phyloP scores from a whole-genome alignment of 208 protist genomes.

The Crithidia fasciculata region DNA sequence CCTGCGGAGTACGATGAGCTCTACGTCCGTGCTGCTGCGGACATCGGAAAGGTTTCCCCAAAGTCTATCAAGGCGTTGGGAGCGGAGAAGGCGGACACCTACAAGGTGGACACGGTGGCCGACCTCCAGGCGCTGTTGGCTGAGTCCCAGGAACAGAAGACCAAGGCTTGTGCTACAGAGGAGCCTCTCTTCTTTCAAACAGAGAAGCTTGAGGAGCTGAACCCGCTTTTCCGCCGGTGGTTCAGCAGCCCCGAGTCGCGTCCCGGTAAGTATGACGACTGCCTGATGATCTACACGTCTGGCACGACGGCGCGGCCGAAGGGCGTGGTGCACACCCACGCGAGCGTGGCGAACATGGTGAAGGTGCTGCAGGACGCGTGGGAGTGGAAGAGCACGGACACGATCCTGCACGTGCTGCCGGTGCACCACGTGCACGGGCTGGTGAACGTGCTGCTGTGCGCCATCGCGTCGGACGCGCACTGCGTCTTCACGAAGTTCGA shows the following conservation, averaged over 20 bases:
- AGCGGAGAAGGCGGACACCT: constrained; percentile 29
- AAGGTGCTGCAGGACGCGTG: constrained; percentile 85
- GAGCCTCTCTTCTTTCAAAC: no score
- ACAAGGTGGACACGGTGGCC: constrained; percentile 61
- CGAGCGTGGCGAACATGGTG: constrained; percentile 87
- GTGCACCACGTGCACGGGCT: constrained; percentile 98
- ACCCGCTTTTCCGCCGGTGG: constrained; percentile 73
- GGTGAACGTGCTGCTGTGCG: constrained; percentile 92
- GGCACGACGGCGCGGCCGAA: constrained; percentile 95
- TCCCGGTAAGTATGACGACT: constrained; percentile 72
- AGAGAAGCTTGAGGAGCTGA: constrained; percentile 58
- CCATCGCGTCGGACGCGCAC: constrained; percentile 81
- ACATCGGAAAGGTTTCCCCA: constrained; percentile 21
- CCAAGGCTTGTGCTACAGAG: no score
- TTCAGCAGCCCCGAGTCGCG: constrained; percentile 32
- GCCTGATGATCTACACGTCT: constrained; percentile 94
- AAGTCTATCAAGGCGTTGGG: neutral
- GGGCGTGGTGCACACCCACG: constrained; percentile 93
- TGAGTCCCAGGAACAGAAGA: no score
- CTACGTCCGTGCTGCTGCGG: constrained; percentile 34
- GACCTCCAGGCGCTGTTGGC: constrained; percentile 44
- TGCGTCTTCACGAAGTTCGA: constrained; percentile 85
- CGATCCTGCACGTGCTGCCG: constrained; percentile 93
- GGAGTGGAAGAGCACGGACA: constrained; percentile 90
- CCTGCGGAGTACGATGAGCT: constrained; percentile 54